Evolutionary conservation across 83 land plant species (phyloP), one percentile per base, ranked within the genome.

Genomic region (Picea mariana): DNA sequence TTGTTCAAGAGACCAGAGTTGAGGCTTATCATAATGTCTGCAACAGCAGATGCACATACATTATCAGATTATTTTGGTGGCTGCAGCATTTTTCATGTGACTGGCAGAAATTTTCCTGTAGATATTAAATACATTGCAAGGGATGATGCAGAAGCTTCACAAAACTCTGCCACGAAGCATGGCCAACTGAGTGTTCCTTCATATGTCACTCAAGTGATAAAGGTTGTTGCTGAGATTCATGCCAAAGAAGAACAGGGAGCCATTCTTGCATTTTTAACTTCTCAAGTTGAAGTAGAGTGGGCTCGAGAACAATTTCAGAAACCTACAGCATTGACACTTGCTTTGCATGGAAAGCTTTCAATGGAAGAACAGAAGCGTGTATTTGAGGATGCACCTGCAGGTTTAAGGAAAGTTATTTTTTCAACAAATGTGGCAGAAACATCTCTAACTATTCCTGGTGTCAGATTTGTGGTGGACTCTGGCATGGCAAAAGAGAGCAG

Each of bases 351-450:
- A 15, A 93, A 91, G 62, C 91, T 97, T 75, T 87, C 91, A n/a
- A 80, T 58, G 68, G 93, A 89, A 62, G 97, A 95, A 47, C 98
- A 97, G 79, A 81, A 49, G 63, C 90, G 84, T 40, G 91, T 95
- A 49, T 97, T 93, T 78, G 82, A 84, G 80, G 79, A 78, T 42
- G 86, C 85, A 72, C 87, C 91, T 49, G 5, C 27, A 9, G 92
- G 92, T 17, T 90, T 89, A 71, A 90, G 98, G 72, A 97, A 97
- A 81, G 84, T 97, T 75, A 89, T 95, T 77, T 92, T 97, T 84
- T 88, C 96, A 38, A 97, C 97, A 60, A 95, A 97, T 83, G 40
- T 97, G 62, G 97, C 99, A 44, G 99, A 96, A 81, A 94, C 99
- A 77, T 94, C 98, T 65, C 80, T 97, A 20, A 97, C 99, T 5